Evolutionary conservation across 345 rosid genomes (phyloP).

Genomic region (Dipteronia dyeriana): DNA sequence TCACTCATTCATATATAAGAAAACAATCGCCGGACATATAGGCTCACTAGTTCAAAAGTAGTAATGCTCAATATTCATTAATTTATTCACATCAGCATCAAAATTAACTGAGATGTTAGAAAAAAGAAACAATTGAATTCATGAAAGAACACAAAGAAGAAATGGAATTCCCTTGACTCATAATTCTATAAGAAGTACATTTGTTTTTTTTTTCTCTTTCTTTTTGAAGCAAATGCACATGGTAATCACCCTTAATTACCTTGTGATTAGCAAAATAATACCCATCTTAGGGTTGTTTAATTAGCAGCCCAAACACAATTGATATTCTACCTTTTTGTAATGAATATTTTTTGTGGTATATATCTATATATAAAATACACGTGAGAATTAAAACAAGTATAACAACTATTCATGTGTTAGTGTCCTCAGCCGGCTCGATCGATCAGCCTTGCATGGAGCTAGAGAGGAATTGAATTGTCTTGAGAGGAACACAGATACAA

Average conservation of each 20-base stretch:
- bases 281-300: slow-evolving; percentile 16
- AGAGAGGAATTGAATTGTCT: slow-evolving; percentile 27
- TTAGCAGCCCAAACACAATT: slow-evolving; percentile 13
- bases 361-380: background rate
- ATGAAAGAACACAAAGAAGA: background rate
- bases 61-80: background rate
- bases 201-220: background rate
- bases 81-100: slow-evolving; percentile 10
- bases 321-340: slow-evolving; percentile 20
- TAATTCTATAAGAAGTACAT: slow-evolving; percentile 9
- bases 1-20: too few species aligned
- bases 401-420: slow-evolving; percentile 1
- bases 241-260: slow-evolving; percentile 10
- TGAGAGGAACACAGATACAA: slow-evolving; percentile 41
- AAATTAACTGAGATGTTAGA: slow-evolving; percentile 16
- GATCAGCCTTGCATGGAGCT: slow-evolving; percentile 27
- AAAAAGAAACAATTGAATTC: background rate
- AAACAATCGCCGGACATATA: too few species aligned
- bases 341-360: slow-evolving; percentile 17
- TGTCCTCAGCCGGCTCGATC: background rate
- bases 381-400: slow-evolving; percentile 11
- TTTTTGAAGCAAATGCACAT: background rate
- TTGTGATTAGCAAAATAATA: slow-evolving; percentile 25
- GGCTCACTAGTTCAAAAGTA: background rate
- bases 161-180: slow-evolving; percentile 4